A percentile compares a stretch with the other conserved stretches of the same genome.
phyloP scores from a whole-genome alignment of 345 rosid genomes.

The Populus nigra region DNA sequence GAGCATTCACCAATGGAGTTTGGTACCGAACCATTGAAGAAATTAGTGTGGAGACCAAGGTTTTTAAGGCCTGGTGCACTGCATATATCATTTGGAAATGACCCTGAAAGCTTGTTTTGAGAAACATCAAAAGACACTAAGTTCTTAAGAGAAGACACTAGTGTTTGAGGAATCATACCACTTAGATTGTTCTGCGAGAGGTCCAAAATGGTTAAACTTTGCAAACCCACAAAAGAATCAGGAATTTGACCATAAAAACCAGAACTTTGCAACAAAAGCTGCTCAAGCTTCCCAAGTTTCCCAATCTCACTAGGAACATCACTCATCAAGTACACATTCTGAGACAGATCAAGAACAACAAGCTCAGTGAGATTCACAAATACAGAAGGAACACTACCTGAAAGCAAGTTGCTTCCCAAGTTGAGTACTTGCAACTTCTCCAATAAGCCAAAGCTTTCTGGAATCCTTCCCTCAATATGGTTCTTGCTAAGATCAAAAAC shows the following conservation, averaged over 20 bases:
- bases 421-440: slow-evolving; percentile 26
- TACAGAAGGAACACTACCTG: slow-evolving; percentile 37
- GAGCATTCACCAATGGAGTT: slow-evolving; percentile 53
- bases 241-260: slow-evolving; percentile 79
- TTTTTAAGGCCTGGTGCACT: slow-evolving; percentile 50
- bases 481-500: slow-evolving; percentile 30
- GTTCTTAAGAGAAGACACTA: slow-evolving; percentile 58
- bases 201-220: slow-evolving; percentile 59
- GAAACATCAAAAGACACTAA: slow-evolving; percentile 78
- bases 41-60: slow-evolving; percentile 73
- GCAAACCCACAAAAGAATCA: slow-evolving; percentile 56
- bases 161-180: slow-evolving; percentile 50
- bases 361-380: slow-evolving; percentile 72
- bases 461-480: slow-evolving; percentile 27
- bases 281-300: slow-evolving; percentile 65
- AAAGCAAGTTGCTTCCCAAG: slow-evolving; percentile 32
- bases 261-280: slow-evolving; percentile 68
- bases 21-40: slow-evolving; percentile 61
- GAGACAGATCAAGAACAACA: slow-evolving; percentile 75
- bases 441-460: slow-evolving; percentile 27
- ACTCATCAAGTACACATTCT: slow-evolving; percentile 59
- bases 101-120: slow-evolving; percentile 67
- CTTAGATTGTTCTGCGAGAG: slow-evolving; percentile 75
- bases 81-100: slow-evolving; percentile 72
- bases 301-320: slow-evolving; percentile 71